Evolutionary conservation across 768 basidiomycete species (phyloP), one percentile per base, ranked within the genome.

Genomic region (Cantharellus anzutake): DNA sequence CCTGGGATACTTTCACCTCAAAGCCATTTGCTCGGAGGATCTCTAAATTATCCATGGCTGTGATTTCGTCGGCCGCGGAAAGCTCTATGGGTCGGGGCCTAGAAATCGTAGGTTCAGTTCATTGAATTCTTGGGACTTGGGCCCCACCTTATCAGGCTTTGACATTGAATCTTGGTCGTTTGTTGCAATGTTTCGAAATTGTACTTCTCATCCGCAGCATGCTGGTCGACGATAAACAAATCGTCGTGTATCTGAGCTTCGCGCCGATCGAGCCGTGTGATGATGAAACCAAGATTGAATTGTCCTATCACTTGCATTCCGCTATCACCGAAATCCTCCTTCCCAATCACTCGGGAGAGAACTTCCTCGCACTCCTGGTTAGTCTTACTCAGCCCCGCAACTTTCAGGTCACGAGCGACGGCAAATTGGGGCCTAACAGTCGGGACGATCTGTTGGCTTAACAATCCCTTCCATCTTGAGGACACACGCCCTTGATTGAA

Each of bases 161-260:
- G 94, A 2, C 86, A 87, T 64, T 86, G 78, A 60, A 99, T 92
- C 57, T 77, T 78, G 5, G 93, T 97, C n/a, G 82, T 90, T 64
- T 79, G 76, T 69, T 98, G 94, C 60, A 98, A 71, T 1, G 80
- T 86, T 74, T 98, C 96, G 67, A 98, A 98, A 68, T 98, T 98
- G 71, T 88, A 97, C 73, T 98, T 98, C 71, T 98, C 96, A 70
- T 99, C 96, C 3, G 89, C 83, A 3, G 94, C 94, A 70, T 98
- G 94, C 68, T 98, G 94, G 66, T 98, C 94, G 16, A 98, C 78
- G 63, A 99, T 91, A 71, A 97, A 98, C 48, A 99, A 73, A 66
- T 99, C 94, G 67, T 98, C 93, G 35, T 11, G 11, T 71, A 80
- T 73, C 7, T 59, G 58, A 62, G 4, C 51, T 58, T 14, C 34